Base-by-base conservation (phyloP, 1,284 basidiomycete genomes). In the Apiotrichum siamense region DNA sequence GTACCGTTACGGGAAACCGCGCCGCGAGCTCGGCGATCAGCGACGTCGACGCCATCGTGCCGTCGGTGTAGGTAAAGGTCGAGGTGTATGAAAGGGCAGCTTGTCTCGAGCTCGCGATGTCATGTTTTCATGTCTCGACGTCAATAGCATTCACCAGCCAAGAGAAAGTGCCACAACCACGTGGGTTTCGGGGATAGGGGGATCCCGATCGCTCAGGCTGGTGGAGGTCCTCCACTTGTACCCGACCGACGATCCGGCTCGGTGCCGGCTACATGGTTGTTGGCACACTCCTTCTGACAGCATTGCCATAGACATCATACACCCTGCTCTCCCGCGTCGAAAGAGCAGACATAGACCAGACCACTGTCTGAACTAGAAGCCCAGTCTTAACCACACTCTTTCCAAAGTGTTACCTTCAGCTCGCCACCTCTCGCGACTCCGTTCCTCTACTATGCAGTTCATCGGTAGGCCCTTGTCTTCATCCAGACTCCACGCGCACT, bases 1-100 rank as follows among this genome's bases (percentile, higher is more conserved):
- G 92, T 45, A 81, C 79, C 5, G 92, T 88, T 57, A 97, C 76
- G 17, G 92, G 88, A 65, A 97, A 90, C 20, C 67, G 66, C 24
- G 68, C 65, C 21, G 69, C 53, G 3, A 75, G 67, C 26, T 63
- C 62, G 54, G 58, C 49, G 26, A 72, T 42, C 31, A 70, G 59
- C 37, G 65, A 66, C n/a, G 50, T 44, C 32, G 55, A 49, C 15
- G 55, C 52, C 66, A 66, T 68, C 40, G 43, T 49, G 49, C 27
- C 26, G 38, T 33, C 18, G 29, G 12, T 29, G 47, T 7, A 2
- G 38, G 20, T 38, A 4, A 20, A 20, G 36, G 21, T 18, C 7
- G 20, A 3, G 21, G 18, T 31, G 44, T 31, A 21, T 15, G 21
- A 29, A 29, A 20, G 15, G 18, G 21, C n/a, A 17, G 21, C 37